These are phyloP conservation scores for Xylaria sp. DNA, from an alignment of 2,329 filamentous ascomycete genomes.

Conservation along the genomic window DNA sequence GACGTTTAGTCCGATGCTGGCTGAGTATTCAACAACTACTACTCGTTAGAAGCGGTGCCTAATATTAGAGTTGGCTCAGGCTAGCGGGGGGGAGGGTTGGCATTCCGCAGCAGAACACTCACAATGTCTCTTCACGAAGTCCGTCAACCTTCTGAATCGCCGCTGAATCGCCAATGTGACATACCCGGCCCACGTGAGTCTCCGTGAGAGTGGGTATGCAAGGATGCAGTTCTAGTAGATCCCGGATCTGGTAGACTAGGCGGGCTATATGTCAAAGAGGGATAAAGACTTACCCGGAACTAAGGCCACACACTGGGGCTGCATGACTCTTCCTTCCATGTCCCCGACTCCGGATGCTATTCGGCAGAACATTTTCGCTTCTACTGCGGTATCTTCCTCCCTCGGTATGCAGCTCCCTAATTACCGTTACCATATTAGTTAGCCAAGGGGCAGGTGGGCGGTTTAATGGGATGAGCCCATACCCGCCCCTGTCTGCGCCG, in stretches of 20 bases:
- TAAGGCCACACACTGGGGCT: neutral
- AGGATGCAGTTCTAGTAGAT: conserved; percentile 2
- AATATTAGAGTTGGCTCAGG: neutral
- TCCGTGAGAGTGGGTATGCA: conserved; percentile 9
- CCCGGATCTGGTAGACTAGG: neutral
- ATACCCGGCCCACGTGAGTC: conserved; percentile 2
- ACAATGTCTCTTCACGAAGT: neutral
- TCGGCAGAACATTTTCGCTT: neutral
- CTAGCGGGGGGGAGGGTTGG: neutral
- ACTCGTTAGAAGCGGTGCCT: neutral
- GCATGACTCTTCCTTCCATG: conserved; percentile 6
- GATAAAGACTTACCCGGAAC: conserved; percentile 18
- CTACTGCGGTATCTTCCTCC: neutral
- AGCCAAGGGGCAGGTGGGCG: neutral
- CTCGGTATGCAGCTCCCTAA: neutral
- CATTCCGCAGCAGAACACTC: neutral
- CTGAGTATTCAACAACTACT: neutral
- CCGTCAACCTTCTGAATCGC: neutral
- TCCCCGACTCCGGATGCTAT: conserved; percentile 1
- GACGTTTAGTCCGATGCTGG: neutral
- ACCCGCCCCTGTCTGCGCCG: neutral
- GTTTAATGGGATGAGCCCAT: conserved; percentile 10
- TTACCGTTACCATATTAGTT: neutral
- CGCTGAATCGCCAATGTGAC: neutral
- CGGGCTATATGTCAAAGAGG: neutral